These are phyloP conservation scores for Lachnellula willkommii DNA, from an alignment of 2,329 filamentous ascomycete genomes.

Conservation along the genomic window DNA sequence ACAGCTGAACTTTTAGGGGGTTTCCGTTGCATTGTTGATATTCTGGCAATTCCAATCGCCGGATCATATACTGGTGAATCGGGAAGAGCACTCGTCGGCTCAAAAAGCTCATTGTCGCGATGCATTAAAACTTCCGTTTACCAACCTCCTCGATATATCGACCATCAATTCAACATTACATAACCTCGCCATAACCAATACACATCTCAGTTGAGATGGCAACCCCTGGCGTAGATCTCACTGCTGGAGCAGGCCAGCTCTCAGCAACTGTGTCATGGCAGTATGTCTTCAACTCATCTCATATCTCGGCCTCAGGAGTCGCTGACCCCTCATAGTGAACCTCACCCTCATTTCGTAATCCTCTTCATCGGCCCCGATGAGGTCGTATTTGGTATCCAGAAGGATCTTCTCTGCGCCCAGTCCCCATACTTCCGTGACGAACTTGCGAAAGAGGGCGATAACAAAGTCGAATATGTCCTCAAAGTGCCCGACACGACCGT, in stretches of 20 bases:
- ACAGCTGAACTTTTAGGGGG: neutral
- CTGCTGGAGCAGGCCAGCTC: slow-evolving; percentile 18
- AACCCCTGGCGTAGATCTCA: slow-evolving; percentile 22
- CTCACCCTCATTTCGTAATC: slow-evolving; percentile 28
- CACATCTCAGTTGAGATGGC: slow-evolving; percentile 5
- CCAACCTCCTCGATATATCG: neutral
- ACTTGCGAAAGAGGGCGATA: slow-evolving; percentile 15
- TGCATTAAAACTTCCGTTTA: neutral
- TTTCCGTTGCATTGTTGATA: neutral
- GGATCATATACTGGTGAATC: neutral
- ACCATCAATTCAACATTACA: neutral
- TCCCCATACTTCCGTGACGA: slow-evolving; percentile 26
- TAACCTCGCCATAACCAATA: neutral
- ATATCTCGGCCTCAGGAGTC: neutral
- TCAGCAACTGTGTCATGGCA: slow-evolving; percentile 27
- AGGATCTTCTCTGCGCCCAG: slow-evolving; percentile 27
- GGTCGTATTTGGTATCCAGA: slow-evolving; percentile 28
- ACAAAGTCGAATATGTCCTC: slow-evolving; percentile 23
- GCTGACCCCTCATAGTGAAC: slow-evolving; percentile 17
- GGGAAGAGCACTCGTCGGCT: neutral
- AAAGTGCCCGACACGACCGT: slow-evolving; percentile 23
- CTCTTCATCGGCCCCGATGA: slow-evolving; percentile 27
- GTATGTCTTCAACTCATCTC: slow-evolving; percentile 14
- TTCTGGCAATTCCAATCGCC: neutral
- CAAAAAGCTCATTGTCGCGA: neutral